Evolutionary conservation across 495 filamentous ascomycete species (phyloP), one percentile per base, ranked within the genome.

Genomic region (Entonaema liquescens): DNA sequence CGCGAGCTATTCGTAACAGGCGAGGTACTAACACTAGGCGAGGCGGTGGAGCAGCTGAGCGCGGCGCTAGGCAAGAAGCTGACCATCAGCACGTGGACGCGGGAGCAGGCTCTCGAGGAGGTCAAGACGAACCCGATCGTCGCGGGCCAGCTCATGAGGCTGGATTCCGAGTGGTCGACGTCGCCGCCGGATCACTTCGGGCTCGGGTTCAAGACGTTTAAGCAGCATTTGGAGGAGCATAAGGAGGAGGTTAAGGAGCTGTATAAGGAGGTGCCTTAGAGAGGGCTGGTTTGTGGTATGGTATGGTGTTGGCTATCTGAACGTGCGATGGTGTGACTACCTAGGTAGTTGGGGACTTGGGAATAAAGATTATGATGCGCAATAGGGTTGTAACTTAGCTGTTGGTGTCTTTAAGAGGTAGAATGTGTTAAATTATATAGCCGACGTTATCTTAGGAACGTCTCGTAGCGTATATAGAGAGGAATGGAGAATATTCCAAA

Each of bases 1-100:
- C 53, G 29, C 8, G 54, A 44, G 15, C 21, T 61, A 15, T 5
- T 15, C 4, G 1, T 67, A 11, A n/a, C 35, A 5, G 65, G 33
- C 17, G 56, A 60, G 36, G 35, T 54, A 0, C 33, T 55, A 0
- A 26, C 47, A 2, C 29, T 55, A 2, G 38, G 19, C 4, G 47
- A 55, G 0, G 0, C 59, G 0, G 13, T 67, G 1, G 44, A 40
- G 29, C 58, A 53, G 25, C 54, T 71, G 17, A 15, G 52, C 68
- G 63, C 12, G 17, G 63, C 31, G 35, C 42, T 47, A 7, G 68
- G 68, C 25, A 71, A 71, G 63, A 31, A 29, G 13, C 19, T 71
- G n/a, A 1, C 11, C 52, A 8, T 71, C n/a, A 12, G 17, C 52
- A 62, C 62, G 17, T 62, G 44, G 28, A 4, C 62, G 40, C 59